Conservation (phyloP, 2,329 filamentous ascomycete species). For the Aspergillus terreus region DNA sequence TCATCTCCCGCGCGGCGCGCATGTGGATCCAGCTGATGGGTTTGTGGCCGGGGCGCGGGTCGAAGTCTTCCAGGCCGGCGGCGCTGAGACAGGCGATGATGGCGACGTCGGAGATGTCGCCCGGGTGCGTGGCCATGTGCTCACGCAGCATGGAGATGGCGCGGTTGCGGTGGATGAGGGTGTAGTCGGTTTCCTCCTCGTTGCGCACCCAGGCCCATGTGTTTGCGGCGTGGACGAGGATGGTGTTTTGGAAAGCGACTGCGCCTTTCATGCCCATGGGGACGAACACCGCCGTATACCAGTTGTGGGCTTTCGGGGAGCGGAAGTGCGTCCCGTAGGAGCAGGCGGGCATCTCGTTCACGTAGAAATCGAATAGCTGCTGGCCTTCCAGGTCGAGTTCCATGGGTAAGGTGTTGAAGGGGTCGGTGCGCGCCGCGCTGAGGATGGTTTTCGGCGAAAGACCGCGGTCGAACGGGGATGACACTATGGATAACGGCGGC, state of each 20-base stretch:
- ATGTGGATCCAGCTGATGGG: conserved; percentile 39
- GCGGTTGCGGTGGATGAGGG: conserved; percentile 30
- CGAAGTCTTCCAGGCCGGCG: conserved; percentile 38
- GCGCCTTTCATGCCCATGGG: conserved; percentile 39
- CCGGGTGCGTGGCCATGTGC: conserved; percentile 27
- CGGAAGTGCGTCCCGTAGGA: conserved; percentile 37
- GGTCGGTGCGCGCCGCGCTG: conserved; percentile 36
- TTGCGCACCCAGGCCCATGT: conserved; percentile 36
- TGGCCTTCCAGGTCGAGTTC: conserved; percentile 28
- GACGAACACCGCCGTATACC: conserved; percentile 38
- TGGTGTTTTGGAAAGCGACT: conserved; percentile 36
- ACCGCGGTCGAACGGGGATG: conserved; percentile 14
- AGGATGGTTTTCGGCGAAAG: conserved; percentile 30
- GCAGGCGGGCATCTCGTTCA: conserved; percentile 37
- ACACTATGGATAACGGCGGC: conserved; percentile 12
- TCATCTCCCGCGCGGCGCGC: conserved; percentile 37
- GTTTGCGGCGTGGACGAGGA: conserved; percentile 38
- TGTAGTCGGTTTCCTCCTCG: conserved; percentile 25
- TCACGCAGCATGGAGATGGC: conserved; percentile 33
- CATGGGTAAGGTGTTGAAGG: conserved; percentile 35
- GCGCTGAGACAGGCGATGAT: conserved; percentile 39
- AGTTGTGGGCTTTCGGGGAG: conserved; percentile 33
- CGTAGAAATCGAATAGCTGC: conserved; percentile 38
- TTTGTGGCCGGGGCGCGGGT: conserved; percentile 35
- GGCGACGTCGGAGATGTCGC: conserved; percentile 35